Evolutionary conservation across 1,284 basidiomycete genomes (phyloP), one percentile per base, ranked within the genome.

Genomic region (Marasmius oreades): DNA sequence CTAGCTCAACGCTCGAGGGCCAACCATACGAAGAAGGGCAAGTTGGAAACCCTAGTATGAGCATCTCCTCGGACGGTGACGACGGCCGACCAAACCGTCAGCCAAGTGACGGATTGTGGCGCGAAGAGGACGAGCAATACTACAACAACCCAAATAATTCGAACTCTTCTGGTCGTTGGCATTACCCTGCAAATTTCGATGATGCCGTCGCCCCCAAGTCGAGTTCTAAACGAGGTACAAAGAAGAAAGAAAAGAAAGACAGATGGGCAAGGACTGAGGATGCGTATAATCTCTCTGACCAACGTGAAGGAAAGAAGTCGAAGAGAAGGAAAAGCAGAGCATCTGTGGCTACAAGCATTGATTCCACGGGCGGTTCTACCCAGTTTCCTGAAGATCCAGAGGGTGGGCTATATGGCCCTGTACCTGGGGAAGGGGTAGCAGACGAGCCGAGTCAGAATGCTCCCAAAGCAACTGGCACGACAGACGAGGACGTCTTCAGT

Each of bases 241-340:
- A 78, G 69, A 81, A 83, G 70, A 86, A 86, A 66, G 80, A 82
- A 56, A 91, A 90, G 80, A 91, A 92, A 71, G 90, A 92, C 64
- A 76, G 90, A 53, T 92, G 87, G 86, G 88, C 85, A 59, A 78
- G 87, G 68, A 92, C 90, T 37, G 88, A 91, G 70, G 90, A 92
- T 69, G 90, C 90, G 43, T 88, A 90, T 64, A 77, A 74, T 18
- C 70, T 80, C 24, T 73, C 79, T 10, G 79, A 79, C 51, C 79
- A 81, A 26, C 75, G 74, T 52, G 64, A 69, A 55, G 74, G 71
- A 57, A 79, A 73, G 66, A 78, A 77, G 63, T 78, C 76, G 65
- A 82, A 74, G 73, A 84, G 77, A 68, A 79, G 77, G 71, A 84
- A 77, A 72, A 80, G 70, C 64, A 79, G 71, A 61, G 75, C 76